phyloP scores from a whole-genome alignment of 495 filamentous ascomycete species.

The Chaetomidium leptoderma region DNA sequence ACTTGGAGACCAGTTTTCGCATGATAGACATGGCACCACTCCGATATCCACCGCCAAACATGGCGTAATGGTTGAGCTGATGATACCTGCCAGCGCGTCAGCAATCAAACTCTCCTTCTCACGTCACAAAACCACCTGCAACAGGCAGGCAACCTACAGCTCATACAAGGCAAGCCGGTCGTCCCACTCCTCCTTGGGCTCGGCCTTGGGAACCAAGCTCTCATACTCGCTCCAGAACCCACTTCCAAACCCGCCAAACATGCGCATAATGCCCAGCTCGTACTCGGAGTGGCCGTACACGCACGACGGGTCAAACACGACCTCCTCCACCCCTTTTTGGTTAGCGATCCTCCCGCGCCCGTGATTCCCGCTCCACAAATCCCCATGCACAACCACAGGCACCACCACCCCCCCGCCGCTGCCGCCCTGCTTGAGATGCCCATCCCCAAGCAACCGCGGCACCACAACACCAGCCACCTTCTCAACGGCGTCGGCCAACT shows the following conservation, averaged over 20 bases:
- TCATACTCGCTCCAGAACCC: constrained; percentile 75
- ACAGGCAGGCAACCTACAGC: constrained; percentile 52
- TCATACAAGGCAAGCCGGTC: constrained; percentile 79
- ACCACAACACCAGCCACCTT: constrained; percentile 59
- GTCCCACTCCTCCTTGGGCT: constrained; percentile 79
- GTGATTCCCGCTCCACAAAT: constrained; percentile 86
- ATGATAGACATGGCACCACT: constrained; percentile 71
- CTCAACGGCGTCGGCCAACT: constrained; percentile 59
- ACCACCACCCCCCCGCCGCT: too few species aligned
- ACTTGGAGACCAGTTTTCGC: constrained; percentile 64
- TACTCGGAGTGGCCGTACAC: constrained; percentile 86
- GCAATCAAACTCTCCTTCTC: neutral
- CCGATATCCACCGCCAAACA: constrained; percentile 77
- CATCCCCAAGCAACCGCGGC: constrained; percentile 65
- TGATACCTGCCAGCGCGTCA: constrained; percentile 60
- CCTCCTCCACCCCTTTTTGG: constrained; percentile 60
- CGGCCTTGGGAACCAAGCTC: constrained; percentile 65
- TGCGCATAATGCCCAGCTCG: constrained; percentile 88
- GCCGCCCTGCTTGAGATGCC: constrained; percentile 62
- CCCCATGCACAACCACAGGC: constrained; percentile 83
- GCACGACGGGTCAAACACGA: constrained; percentile 77
- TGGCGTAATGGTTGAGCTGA: constrained; percentile 80
- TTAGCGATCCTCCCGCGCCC: constrained; percentile 60
- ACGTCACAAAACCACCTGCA: neutral
- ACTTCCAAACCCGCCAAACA: constrained; percentile 87